Conservation (phyloP, 352 stramenopile genomes). For the Aphanomyces euteiches region DNA sequence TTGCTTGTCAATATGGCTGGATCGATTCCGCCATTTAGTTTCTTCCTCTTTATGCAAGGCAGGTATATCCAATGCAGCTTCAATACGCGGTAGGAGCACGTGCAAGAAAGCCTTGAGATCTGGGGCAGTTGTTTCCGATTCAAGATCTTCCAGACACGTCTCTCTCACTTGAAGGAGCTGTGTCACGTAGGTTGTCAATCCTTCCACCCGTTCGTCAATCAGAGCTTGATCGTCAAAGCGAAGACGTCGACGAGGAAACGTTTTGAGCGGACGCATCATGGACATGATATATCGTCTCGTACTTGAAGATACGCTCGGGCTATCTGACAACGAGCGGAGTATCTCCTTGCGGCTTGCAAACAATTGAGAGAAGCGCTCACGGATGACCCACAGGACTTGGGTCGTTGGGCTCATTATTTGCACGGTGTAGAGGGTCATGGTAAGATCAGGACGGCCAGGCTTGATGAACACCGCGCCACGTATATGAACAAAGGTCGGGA, state of each 20-base stretch:
- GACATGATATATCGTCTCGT: neutral
- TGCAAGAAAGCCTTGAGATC: neutral
- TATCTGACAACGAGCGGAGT: neutral
- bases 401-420: constrained; percentile 3
- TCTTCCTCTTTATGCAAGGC: constrained; percentile 8
- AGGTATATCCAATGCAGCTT: constrained; percentile 13
- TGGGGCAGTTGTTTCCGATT: neutral
- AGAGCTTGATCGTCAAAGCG: neutral
- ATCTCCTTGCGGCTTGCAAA: neutral
- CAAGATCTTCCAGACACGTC: neutral
- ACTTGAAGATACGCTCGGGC: neutral
- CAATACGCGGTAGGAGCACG: neutral
- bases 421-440: constrained; percentile 17
- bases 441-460: neutral
- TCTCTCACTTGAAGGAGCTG: constrained; percentile 15
- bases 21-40: neutral
- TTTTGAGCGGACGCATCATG: constrained; percentile 7
- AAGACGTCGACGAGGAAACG: constrained; percentile 3
- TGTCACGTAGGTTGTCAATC: neutral
- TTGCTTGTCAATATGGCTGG: neutral
- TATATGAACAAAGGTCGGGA: neutral
- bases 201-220: neutral
- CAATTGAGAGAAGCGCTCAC: constrained; percentile 8
- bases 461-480: neutral
- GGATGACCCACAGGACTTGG: constrained; percentile 9